phyloP scores from a whole-genome alignment of 2,329 filamentous ascomycete genomes.

The Dothidotthia symphoricarpi region DNA sequence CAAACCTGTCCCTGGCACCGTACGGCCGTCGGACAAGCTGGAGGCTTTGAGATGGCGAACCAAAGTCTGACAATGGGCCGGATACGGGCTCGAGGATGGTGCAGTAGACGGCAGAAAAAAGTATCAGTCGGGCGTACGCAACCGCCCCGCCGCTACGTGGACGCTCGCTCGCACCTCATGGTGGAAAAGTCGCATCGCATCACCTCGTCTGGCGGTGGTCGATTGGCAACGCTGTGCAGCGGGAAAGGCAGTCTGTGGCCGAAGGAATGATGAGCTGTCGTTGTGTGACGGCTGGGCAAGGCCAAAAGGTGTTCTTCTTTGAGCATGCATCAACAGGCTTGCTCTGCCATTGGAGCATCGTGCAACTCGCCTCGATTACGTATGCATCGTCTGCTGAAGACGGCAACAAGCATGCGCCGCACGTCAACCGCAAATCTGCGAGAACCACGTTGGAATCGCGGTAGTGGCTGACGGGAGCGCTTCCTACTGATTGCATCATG shows the following conservation, averaged over 20 bases:
- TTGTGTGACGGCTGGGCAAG: constrained; percentile 16
- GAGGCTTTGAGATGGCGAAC: constrained; percentile 23
- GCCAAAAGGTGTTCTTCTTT: constrained; percentile 8
- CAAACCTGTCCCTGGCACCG: constrained; percentile 20
- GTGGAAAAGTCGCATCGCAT: constrained; percentile 17
- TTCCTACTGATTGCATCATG: constrained; percentile 1
- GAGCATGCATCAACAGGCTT: no score
- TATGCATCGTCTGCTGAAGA: no score
- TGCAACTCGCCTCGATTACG: no score
- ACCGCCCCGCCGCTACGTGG: constrained; percentile 29
- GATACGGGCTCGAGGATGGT: no score
- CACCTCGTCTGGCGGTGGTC: constrained; percentile 24
- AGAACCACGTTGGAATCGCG: constrained; percentile 5
- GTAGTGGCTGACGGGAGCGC: constrained; percentile 15
- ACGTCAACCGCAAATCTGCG: no score
- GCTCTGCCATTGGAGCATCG: no score
- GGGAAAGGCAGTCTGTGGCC: constrained; percentile 7
- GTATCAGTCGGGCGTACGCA: constrained; percentile 23
- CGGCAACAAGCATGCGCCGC: neutral
- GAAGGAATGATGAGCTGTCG: constrained; percentile 15
- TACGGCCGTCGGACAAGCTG: constrained; percentile 28
- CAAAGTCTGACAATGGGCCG: no score
- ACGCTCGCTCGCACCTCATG: constrained; percentile 18
- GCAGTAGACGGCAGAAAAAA: no score
- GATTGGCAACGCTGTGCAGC: constrained; percentile 13